Evolutionary conservation across 2,329 filamentous ascomycete species (phyloP).

Genomic region (Microsporum audouinii): DNA sequence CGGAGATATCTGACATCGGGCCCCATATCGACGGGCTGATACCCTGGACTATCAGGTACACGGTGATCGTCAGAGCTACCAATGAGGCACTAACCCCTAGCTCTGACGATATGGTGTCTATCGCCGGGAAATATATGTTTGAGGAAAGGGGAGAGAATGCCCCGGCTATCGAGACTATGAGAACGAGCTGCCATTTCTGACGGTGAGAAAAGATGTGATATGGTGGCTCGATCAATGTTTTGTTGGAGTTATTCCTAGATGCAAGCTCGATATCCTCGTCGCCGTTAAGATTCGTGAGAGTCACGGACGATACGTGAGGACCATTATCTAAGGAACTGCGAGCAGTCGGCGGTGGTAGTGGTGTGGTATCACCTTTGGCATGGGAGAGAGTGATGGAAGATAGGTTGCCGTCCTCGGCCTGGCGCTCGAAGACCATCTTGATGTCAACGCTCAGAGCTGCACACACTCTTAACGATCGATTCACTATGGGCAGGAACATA

Average conservation of each 20-base stretch:
- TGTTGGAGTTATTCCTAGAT: background rate
- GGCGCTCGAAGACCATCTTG: background rate
- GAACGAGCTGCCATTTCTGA: constrained; percentile 6
- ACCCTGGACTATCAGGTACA: constrained; percentile 46
- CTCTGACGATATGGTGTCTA: constrained; percentile 25
- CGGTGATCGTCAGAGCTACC: constrained; percentile 42
- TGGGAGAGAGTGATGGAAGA: background rate
- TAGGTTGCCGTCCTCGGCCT: background rate
- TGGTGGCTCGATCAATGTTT: background rate
- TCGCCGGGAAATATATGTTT: constrained; percentile 37
- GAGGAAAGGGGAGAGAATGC: constrained; percentile 20
- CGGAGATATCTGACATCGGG: constrained; percentile 50
- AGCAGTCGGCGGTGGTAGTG: background rate
- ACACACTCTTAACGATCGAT: background rate
- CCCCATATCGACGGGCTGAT: constrained; percentile 51
- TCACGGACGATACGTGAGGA: background rate
- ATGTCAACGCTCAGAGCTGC: background rate
- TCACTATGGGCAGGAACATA: background rate
- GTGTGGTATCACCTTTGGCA: background rate
- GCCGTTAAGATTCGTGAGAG: background rate
- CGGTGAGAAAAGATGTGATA: background rate
- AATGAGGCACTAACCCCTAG: constrained; percentile 32
- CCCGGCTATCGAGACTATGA: constrained; percentile 6
- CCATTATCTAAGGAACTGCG: background rate
- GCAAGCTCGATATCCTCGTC: background rate